These are phyloP conservation scores for Suhomyces terraborum DNA, from an alignment of 1,139 yeast species.

Conservation along the genomic window DNA sequence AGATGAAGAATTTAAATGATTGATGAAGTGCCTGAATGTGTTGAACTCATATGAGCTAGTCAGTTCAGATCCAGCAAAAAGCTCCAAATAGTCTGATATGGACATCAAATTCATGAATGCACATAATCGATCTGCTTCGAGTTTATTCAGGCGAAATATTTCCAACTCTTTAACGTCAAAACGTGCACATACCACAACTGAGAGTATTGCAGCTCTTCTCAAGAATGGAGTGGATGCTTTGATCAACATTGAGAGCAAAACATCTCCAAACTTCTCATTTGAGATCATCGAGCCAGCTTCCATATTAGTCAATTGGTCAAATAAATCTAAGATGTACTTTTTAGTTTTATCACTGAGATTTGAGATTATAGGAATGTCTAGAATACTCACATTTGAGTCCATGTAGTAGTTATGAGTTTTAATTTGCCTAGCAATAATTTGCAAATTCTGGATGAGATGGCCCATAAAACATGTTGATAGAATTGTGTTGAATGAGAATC, in stretches of 20 bases:
- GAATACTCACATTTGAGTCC: constrained; percentile 26
- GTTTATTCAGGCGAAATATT: constrained; percentile 21
- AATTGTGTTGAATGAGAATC: constrained; percentile 41
- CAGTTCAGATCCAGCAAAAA: constrained; percentile 7
- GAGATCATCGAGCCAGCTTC: neutral
- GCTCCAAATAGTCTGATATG: constrained; percentile 15
- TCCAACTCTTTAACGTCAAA: constrained; percentile 37
- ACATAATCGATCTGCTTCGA: constrained; percentile 62
- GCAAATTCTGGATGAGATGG: constrained; percentile 37
- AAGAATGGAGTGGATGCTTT: constrained; percentile 67
- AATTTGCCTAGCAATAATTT: constrained; percentile 29
- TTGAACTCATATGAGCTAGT: constrained; percentile 16
- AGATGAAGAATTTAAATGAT: neutral
- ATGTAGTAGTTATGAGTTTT: constrained; percentile 26
- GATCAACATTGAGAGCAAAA: constrained; percentile 56
- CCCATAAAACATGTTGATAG: constrained; percentile 45
- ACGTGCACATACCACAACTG: constrained; percentile 59
- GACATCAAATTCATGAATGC: constrained; percentile 54
- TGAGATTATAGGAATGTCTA: constrained; percentile 38
- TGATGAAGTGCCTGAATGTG: constrained; percentile 20
- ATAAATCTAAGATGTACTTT: constrained; percentile 1
- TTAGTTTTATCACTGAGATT: constrained; percentile 15
- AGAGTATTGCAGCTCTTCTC: constrained; percentile 64
- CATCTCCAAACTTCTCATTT: constrained; percentile 31
- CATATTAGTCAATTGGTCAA: neutral